Base-by-base conservation (phyloP, 2,329 filamentous ascomycete genomes). In the Sphaceloma murrayae region DNA sequence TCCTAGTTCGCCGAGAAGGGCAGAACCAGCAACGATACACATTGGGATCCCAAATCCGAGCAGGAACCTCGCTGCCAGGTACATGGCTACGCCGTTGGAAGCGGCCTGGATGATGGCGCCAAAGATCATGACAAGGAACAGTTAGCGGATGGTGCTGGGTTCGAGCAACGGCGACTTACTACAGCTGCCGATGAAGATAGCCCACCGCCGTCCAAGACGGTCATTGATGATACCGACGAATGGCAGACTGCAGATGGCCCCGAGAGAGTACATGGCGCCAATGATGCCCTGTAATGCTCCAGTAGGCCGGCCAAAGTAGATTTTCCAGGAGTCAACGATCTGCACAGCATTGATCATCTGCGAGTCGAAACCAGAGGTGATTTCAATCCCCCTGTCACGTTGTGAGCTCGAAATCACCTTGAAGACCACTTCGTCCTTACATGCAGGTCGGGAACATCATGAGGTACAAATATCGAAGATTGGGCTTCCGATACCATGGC, bases 311-410 rank as follows among this genome's bases (percentile, higher is more conserved):
- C 43, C 33, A 31, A 48, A 52, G 42, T 46, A 53, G 26, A 27
- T 22, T 36, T 49, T 49, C 51, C 45, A 54, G 22, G 34, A 17
- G 2, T 24, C 26, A 16, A 51, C 16, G 4, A 43, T 46, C 34
- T 51, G 52, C 6, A 54, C 34, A 16, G 46, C 49, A 45, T 54
- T 54, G 27, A 54, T 27, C 48, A 72, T 67, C 19, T 65, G 70
- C 3, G 67, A 70, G 52, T 76, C 74, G 51, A 77, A 78, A 0
- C 74, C 74, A 3, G 72, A 75, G 0, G 74, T 77, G 53, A 75
- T 74, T 60, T 79, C 76, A 46, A 79, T 75, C 34, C 75, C 75
- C 62, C 78, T 73, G 56, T 13, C 33, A 21, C 10, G 2, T 13
- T 11, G 18, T 36, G 18, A 36, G 33, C 16, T 36, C 3, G 16